A percentile compares a stretch with the other conserved stretches of the same genome.
Evolutionary conservation across 805 yeast genomes (phyloP).

Genomic region (Nematodospora valgi): DNA sequence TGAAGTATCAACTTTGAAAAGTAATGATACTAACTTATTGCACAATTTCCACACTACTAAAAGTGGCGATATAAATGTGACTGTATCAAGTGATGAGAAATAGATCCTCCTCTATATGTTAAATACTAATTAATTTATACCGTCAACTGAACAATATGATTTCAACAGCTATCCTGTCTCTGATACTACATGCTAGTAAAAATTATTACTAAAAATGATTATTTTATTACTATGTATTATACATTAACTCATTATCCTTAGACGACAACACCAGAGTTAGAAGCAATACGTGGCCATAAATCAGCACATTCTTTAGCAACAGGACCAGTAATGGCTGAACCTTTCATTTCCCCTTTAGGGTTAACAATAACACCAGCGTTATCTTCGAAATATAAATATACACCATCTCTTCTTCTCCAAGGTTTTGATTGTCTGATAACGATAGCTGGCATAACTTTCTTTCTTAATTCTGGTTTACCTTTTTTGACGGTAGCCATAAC

Average conservation of each 20-base stretch:
- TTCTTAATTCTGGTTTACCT: conserved; percentile 99
- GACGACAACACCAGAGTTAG: conserved; percentile 99
- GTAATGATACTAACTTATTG: conserved; percentile 5
- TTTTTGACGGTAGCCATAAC: conserved; percentile 99
- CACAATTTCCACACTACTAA: conserved; percentile 9
- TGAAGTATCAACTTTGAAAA: conserved; percentile 7
- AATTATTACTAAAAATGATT: no score
- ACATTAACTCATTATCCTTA: conserved; percentile 37
- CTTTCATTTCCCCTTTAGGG: conserved; percentile 99
- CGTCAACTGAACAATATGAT: not conserved
- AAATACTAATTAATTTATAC: not conserved
- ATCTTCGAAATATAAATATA: conserved; percentile 98
- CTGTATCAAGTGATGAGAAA: conserved; percentile 12
- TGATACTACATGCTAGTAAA: no score
- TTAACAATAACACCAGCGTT: conserved; percentile 99
- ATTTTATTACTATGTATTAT: conserved; percentile 9
- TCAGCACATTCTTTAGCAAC: conserved; percentile 99
- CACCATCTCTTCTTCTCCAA: conserved; percentile 99
- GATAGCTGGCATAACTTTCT: conserved; percentile 99
- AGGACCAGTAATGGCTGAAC: conserved; percentile 99
- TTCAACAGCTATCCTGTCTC: no score
- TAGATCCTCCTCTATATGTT: conserved; percentile 8
- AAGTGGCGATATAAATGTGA: conserved; percentile 2
- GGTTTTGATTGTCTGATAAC: conserved; percentile 99
- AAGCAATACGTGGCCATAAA: conserved; percentile 99